phyloP scores from a whole-genome alignment of 148 eudicot species.

The Rhododendron williamsianum region DNA sequence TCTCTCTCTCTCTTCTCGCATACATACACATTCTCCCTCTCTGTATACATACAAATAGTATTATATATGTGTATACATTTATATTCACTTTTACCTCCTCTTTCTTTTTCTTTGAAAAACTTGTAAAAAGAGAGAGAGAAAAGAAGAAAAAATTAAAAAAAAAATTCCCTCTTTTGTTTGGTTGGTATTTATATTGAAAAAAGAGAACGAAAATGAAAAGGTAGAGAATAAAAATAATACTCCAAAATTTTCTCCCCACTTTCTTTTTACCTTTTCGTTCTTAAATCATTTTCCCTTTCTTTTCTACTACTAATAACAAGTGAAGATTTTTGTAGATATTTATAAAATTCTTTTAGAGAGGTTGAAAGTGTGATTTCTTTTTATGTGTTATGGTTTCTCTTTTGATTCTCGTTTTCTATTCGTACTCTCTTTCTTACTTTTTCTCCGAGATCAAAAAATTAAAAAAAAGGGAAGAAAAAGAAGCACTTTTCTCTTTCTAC shows the following conservation, averaged over 20 bases:
- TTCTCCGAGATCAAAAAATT: neutral
- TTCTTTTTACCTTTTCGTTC: neutral
- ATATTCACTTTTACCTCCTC: no score
- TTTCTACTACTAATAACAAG: no score
- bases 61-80: no score
- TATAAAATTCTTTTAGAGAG: neutral
- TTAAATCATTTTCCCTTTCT: no score
- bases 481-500: neutral
- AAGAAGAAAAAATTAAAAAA: no score
- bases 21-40: no score
- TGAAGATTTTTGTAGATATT: no score
- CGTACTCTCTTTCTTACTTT: neutral
- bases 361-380: neutral
- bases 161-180: neutral
- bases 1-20: neutral
- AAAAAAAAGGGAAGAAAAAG: neutral
- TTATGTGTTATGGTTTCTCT: no score
- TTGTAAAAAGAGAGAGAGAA: neutral
- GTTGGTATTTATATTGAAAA: neutral
- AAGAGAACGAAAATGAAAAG: neutral
- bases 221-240: neutral
- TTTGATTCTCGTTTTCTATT: no score
- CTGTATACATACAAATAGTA: no score
- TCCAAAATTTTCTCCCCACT: neutral
- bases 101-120: neutral